These are phyloP conservation scores for Xylaria sp. DNA, from an alignment of 2,329 filamentous ascomycete species.

Conservation along the genomic window DNA sequence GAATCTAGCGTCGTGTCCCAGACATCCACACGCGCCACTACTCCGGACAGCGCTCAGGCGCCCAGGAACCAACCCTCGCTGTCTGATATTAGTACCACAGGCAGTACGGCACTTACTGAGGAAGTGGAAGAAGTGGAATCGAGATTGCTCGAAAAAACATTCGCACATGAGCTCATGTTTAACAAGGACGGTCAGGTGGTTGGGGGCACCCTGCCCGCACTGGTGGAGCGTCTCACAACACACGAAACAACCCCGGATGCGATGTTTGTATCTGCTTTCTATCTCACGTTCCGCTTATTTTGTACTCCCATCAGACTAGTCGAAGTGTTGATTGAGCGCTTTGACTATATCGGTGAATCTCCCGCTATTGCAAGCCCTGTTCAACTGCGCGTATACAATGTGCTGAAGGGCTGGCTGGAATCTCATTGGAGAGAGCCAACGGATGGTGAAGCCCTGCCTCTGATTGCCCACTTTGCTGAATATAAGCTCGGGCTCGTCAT, in stretches of 20 bases:
- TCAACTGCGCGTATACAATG: conserved; percentile 90
- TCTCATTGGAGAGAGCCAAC: conserved; percentile 90
- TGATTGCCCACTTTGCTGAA: conserved; percentile 84
- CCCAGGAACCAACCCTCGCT: conserved; percentile 70
- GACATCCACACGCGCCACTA: conserved; percentile 87
- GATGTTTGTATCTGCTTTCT: conserved; percentile 93
- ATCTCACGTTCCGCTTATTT: conserved; percentile 94
- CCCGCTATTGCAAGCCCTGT: conserved; percentile 81
- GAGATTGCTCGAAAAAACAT: conserved; percentile 90
- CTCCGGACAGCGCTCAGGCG: conserved; percentile 73
- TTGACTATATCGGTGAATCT: conserved; percentile 88
- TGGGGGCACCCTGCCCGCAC: conserved; percentile 86
- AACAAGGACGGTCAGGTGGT: conserved; percentile 97
- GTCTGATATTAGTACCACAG: conserved; percentile 74
- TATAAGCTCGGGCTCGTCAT: conserved; percentile 74
- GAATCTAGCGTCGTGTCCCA: conserved; percentile 83
- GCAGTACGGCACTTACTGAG: conserved; percentile 74
- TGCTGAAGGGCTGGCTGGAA: conserved; percentile 97
- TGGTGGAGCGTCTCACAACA: conserved; percentile 94
- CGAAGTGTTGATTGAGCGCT: conserved; percentile 85
- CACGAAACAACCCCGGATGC: conserved; percentile 93
- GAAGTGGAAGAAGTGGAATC: conserved; percentile 83
- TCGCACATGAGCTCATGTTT: conserved; percentile 87
- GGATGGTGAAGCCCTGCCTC: conserved; percentile 78
- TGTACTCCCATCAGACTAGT: conserved; percentile 83